Conservation (phyloP, 768 basidiomycete genomes). For the Boletales sp. region DNA sequence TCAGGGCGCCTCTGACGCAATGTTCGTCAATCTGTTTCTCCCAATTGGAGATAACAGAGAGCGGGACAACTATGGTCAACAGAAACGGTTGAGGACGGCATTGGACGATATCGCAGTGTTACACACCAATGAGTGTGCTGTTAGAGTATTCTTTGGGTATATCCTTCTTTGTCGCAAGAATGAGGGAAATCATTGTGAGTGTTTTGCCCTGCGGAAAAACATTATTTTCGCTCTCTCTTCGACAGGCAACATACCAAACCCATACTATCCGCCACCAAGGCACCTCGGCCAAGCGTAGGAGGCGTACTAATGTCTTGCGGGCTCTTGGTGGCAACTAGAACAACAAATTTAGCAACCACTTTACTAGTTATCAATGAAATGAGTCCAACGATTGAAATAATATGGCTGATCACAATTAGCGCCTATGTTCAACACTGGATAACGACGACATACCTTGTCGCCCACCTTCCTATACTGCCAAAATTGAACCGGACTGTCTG, state of each 20-base stretch:
- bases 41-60: slow-evolving; percentile 87
- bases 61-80: slow-evolving; percentile 58
- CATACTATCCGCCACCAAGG: slow-evolving; percentile 89
- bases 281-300: slow-evolving; percentile 78
- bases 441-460: slow-evolving; percentile 42
- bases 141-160: slow-evolving; percentile 52
- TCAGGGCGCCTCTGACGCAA: slow-evolving; percentile 49
- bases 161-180: slow-evolving; percentile 74
- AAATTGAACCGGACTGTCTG: slow-evolving; percentile 81
- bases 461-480: slow-evolving; percentile 69
- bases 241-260: slow-evolving; percentile 42
- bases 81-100: background rate
- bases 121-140: slow-evolving; percentile 75
- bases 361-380: background rate
- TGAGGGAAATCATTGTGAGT: slow-evolving; percentile 78
- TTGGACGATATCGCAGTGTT: background rate
- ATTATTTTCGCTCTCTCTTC: slow-evolving; percentile 1
- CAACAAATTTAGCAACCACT: background rate
- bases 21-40: slow-evolving; percentile 81
- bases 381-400: slow-evolving; percentile 61
- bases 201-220: slow-evolving; percentile 72
- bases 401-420: slow-evolving; percentile 38
- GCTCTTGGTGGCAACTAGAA: slow-evolving; percentile 73
- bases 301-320: slow-evolving; percentile 52
- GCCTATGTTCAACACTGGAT: background rate